Conservation (phyloP, 371 early-diverging fungal genomes). For the Mortierella sp. region DNA sequence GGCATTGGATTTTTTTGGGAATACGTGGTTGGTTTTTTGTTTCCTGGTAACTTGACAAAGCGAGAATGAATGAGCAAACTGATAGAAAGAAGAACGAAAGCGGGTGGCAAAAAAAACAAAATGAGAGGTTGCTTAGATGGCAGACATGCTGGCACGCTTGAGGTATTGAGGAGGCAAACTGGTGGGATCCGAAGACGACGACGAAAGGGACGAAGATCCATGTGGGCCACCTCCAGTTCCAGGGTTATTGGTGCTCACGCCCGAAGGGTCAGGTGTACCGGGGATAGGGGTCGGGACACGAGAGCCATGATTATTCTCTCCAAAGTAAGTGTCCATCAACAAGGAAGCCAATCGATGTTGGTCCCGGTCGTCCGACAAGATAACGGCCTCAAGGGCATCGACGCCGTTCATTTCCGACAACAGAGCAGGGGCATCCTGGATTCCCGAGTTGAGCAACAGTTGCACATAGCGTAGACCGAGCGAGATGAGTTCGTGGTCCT, state of each 20-base stretch:
- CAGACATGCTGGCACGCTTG: constrained; percentile 48
- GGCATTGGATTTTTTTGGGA: neutral
- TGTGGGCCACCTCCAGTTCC: constrained; percentile 5
- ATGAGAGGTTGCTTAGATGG: neutral
- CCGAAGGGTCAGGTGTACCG: constrained; percentile 40
- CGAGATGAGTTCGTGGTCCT: constrained; percentile 62
- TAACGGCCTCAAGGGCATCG: constrained; percentile 58
- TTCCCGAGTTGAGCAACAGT: constrained; percentile 59
- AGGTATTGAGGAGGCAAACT: constrained; percentile 44
- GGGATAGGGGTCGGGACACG: constrained; percentile 55
- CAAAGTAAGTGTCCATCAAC: constrained; percentile 59
- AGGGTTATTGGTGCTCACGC: neutral
- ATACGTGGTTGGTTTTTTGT: neutral
- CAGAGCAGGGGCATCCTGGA: constrained; percentile 41
- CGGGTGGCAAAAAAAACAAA: neutral
- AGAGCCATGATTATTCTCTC: constrained; percentile 56
- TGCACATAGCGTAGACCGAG: constrained; percentile 65
- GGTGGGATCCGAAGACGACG: neutral
- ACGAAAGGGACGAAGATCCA: neutral
- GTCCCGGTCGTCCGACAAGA: constrained; percentile 52
- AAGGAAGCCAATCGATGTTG: constrained; percentile 55
- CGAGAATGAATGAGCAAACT: neutral
- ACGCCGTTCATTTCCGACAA: constrained; percentile 44
- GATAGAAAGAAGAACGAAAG: neutral
- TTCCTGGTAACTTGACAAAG: neutral